These are phyloP conservation scores for Mrakia blollopis DNA, from an alignment of 768 basidiomycete genomes.

Conservation along the genomic window DNA sequence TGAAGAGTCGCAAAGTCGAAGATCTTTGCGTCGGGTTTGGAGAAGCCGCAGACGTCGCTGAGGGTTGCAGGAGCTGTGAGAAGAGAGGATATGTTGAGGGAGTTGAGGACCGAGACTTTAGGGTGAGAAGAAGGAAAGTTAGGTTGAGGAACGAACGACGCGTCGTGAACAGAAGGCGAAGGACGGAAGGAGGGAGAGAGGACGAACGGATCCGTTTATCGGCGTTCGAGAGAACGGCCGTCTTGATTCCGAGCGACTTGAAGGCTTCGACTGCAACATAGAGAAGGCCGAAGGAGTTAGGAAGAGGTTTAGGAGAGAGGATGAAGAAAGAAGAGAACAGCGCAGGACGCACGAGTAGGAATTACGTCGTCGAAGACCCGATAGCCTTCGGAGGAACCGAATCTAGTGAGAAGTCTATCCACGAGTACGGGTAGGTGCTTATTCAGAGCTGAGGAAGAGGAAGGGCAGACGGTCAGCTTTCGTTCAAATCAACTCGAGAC, in stretches of 20 bases:
- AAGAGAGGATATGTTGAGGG: conserved; percentile 13
- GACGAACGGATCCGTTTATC: conserved; percentile 27
- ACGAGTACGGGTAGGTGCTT: conserved; percentile 1
- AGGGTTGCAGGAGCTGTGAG: conserved; percentile 26
- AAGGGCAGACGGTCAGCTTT: too few species aligned
- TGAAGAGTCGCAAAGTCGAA: neutral
- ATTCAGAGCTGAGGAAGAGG: neutral
- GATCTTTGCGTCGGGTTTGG: conserved; percentile 24
- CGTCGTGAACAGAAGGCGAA: neutral
- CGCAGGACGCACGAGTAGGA: conserved; percentile 1
- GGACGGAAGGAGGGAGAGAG: neutral
- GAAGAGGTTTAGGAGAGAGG: neutral
- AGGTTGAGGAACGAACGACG: neutral
- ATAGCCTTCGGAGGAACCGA: conserved; percentile 24
- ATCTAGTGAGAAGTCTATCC: conserved; percentile 1
- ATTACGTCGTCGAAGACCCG: conserved; percentile 17
- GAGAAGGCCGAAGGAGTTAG: too few species aligned
- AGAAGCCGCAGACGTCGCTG: conserved; percentile 16
- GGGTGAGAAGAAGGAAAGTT: neutral
- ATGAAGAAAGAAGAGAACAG: neutral
- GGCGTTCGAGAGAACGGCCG: conserved; percentile 28
- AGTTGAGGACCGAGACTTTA: conserved; percentile 25
- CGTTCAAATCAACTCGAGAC: neutral
- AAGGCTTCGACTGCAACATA: neutral
- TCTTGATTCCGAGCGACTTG: conserved; percentile 7